A percentile compares a stretch with the other conserved stretches of the same genome.
These are phyloP conservation scores for Rhizoclosmatium sp. DNA, from an alignment of 192 early-diverging fungal genomes.

Conservation along the genomic window DNA sequence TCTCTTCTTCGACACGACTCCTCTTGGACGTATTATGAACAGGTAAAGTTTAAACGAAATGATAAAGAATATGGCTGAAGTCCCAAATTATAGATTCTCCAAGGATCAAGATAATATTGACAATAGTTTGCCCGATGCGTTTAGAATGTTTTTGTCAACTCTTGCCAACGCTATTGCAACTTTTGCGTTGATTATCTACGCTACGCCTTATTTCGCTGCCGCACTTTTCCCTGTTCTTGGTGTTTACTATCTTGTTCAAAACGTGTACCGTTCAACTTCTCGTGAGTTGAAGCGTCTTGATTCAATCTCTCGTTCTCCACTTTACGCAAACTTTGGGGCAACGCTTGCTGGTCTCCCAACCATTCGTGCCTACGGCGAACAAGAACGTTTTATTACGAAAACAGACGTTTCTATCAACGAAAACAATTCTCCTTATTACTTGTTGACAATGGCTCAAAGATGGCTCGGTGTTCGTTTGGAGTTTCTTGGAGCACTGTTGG, in stretches of 20 bases:
- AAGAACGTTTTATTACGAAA: conserved; percentile 72
- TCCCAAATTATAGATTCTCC: conserved; percentile 56
- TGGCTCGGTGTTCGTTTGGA: conserved; percentile 52
- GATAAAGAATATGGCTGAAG: conserved; percentile 35
- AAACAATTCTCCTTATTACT: conserved; percentile 74
- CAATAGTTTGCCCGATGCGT: conserved; percentile 67
- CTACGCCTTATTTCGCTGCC: conserved; percentile 73
- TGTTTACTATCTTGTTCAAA: conserved; percentile 74
- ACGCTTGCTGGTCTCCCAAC: conserved; percentile 81
- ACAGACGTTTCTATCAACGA: conserved; percentile 73
- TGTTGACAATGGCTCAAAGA: conserved; percentile 35
- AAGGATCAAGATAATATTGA: conserved; percentile 77
- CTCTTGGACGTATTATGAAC: conserved; percentile 79
- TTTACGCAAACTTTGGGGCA: conserved; percentile 76
- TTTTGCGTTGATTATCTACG: conserved; percentile 64
- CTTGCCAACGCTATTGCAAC: conserved; percentile 64
- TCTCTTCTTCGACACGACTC: conserved; percentile 74
- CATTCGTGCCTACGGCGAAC: conserved; percentile 85
- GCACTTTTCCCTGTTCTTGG: conserved; percentile 74
- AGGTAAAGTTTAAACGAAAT: conserved; percentile 53
- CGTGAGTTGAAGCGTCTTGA: conserved; percentile 93
- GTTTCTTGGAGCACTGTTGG: conserved; percentile 57
- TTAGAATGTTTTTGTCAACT: conserved; percentile 70
- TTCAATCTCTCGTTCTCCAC: conserved; percentile 78
- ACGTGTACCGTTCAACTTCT: conserved; percentile 77